phyloP scores from a whole-genome alignment of 1,139 yeast genomes.

The Yamadazyma friedrichii region DNA sequence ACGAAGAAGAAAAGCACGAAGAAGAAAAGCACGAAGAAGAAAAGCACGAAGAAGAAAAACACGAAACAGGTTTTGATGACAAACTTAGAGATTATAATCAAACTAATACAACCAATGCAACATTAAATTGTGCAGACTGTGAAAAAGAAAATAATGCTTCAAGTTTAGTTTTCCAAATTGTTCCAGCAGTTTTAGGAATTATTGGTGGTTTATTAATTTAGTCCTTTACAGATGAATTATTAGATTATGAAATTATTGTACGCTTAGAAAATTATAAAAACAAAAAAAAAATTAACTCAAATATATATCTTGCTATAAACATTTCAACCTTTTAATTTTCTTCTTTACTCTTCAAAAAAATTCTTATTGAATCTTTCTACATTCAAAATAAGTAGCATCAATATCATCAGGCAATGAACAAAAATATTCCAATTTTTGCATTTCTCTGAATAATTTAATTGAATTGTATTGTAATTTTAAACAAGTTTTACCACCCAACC shows the following conservation, averaged over 20 bases:
- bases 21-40: constrained; percentile 6
- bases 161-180: constrained; percentile 5
- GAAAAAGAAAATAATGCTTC: constrained; percentile 14
- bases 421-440: constrained; percentile 46
- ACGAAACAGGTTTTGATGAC: constrained; percentile 11
- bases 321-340: not conserved
- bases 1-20: constrained; percentile 7
- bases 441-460: constrained; percentile 42
- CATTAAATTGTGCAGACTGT: constrained; percentile 15
- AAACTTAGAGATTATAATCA: constrained; percentile 1
- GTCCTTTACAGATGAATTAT: not conserved
- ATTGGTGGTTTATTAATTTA: constrained; percentile 23
- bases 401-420: constrained; percentile 48
- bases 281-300: constrained; percentile 3
- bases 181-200: constrained; percentile 21
- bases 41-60: constrained; percentile 2
- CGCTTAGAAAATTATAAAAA: not conserved
- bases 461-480: constrained; percentile 38
- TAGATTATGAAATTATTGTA: not conserved
- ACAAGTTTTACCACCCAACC: constrained; percentile 46
- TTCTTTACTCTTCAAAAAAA: not conserved
- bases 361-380: constrained; percentile 39
- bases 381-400: constrained; percentile 48
- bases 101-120: constrained; percentile 14
- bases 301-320: constrained; percentile 6